Evolutionary conservation across 2,329 filamentous ascomycete species (phyloP).

Genomic region (Sclerotinia spermophila): DNA sequence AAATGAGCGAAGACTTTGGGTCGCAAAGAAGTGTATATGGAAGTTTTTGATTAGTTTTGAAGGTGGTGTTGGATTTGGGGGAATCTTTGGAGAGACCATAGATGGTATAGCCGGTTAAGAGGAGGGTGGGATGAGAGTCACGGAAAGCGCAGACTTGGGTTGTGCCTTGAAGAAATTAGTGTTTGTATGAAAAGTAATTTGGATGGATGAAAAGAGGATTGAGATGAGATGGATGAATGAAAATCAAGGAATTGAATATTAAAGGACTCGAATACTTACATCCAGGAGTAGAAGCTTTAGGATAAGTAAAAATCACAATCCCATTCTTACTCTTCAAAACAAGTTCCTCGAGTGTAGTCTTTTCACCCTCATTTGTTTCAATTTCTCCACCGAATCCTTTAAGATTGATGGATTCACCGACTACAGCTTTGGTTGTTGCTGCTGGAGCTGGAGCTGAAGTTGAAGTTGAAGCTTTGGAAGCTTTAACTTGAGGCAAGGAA

Average conservation of each 20-base stretch:
- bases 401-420: conserved; percentile 54
- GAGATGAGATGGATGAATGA: not conserved
- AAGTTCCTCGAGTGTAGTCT: conserved; percentile 75
- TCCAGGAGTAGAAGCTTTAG: conserved; percentile 88
- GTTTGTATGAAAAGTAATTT: not conserved
- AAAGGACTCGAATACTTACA: conserved; percentile 58
- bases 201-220: not conserved
- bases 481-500: conserved; percentile 34
- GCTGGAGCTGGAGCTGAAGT: conserved; percentile 32
- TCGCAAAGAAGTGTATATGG: conserved; percentile 89
- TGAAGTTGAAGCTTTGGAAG: conserved; percentile 20
- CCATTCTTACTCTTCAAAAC: conserved; percentile 80
- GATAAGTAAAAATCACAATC: conserved; percentile 92
- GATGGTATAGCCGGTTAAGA: conserved; percentile 74
- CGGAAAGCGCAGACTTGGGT: conserved; percentile 92
- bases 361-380: conserved; percentile 78
- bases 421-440: conserved; percentile 40
- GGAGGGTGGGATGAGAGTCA: conserved; percentile 74
- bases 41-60: conserved; percentile 86
- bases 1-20: conserved; percentile 67
- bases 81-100: conserved; percentile 87
- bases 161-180: conserved; percentile 61
- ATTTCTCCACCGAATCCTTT: conserved; percentile 67
- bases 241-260: too few species aligned
- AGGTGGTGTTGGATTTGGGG: conserved; percentile 86